These are phyloP conservation scores for Corylus avellana DNA, from an alignment of 306 rosid species.

Conservation along the genomic window DNA sequence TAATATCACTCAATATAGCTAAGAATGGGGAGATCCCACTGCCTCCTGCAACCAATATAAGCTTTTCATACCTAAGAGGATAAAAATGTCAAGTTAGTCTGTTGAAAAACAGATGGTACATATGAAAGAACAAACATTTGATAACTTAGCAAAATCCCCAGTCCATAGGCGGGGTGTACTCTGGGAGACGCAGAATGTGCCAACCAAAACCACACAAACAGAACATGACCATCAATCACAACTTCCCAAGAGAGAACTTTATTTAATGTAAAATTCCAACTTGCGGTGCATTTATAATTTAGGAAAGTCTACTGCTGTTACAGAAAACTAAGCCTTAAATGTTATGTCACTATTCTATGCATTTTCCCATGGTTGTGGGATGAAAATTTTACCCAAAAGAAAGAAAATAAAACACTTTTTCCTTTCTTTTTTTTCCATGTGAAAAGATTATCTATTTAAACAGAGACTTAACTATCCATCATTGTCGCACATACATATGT, in stretches of 20 bases:
- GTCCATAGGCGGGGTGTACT: too few species aligned
- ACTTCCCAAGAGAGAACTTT: too few species aligned
- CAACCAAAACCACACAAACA: too few species aligned
- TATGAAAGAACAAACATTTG: not conserved
- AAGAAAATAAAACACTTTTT: not conserved
- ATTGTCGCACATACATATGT: not conserved
- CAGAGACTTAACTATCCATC: not conserved
- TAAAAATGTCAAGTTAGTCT: slow-evolving; percentile 19
- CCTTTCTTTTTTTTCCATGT: not conserved
- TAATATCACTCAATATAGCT: slow-evolving; percentile 85
- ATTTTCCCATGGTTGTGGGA: too few species aligned
- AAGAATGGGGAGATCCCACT: slow-evolving; percentile 92
- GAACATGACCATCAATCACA: too few species aligned
- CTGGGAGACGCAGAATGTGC: too few species aligned
- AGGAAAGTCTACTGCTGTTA: too few species aligned
- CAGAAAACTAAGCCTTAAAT: too few species aligned
- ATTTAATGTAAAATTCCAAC: too few species aligned
- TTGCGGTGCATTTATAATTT: too few species aligned
- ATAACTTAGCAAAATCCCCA: not conserved
- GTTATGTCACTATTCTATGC: too few species aligned
- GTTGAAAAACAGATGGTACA: slow-evolving; percentile 12
- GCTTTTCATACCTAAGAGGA: slow-evolving; percentile 76
- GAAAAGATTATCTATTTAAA: not conserved
- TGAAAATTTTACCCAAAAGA: not conserved
- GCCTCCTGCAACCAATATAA: slow-evolving; percentile 90